phyloP scores from a whole-genome alignment of 2,329 filamentous ascomycete genomes.

The Neonectria coccinea region DNA sequence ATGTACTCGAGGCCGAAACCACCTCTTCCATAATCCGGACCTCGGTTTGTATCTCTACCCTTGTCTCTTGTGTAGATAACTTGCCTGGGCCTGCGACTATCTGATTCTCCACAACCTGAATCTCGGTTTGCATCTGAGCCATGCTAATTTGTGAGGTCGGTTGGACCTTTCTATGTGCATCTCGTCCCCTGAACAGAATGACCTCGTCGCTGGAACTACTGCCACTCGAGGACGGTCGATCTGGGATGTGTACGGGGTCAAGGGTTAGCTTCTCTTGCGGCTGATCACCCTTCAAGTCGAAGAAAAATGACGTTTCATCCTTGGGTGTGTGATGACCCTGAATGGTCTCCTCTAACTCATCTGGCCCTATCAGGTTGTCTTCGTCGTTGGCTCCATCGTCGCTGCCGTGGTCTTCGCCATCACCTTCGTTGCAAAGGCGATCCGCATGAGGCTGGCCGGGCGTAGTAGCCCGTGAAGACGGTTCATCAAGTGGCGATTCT shows the following conservation, averaged over 20 bases:
- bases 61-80: constrained; percentile 18
- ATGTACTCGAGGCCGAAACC: constrained; percentile 7
- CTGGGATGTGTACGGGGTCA: constrained; percentile 28
- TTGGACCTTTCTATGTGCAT: constrained; percentile 45
- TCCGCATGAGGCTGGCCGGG: background rate
- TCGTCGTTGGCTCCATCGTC: constrained; percentile 1
- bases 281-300: constrained; percentile 52
- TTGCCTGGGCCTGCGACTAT: constrained; percentile 25
- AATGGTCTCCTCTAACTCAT: constrained; percentile 38
- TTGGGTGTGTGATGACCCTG: constrained; percentile 21
- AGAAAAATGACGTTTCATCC: constrained; percentile 48
- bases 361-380: constrained; percentile 35
- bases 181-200: constrained; percentile 73
- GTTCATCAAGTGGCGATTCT: background rate
- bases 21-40: constrained; percentile 47
- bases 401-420: background rate
- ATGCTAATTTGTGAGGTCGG: constrained; percentile 36
- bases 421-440: background rate
- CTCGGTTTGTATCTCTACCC: constrained; percentile 39
- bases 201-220: constrained; percentile 72
- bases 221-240: constrained; percentile 38
- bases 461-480: background rate
- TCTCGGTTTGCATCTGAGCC: constrained; percentile 41
- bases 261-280: background rate
- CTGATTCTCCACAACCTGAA: constrained; percentile 46